Evolutionary conservation across 1,284 basidiomycete genomes (phyloP).

Genomic region (Laetiporus sulphureus): DNA sequence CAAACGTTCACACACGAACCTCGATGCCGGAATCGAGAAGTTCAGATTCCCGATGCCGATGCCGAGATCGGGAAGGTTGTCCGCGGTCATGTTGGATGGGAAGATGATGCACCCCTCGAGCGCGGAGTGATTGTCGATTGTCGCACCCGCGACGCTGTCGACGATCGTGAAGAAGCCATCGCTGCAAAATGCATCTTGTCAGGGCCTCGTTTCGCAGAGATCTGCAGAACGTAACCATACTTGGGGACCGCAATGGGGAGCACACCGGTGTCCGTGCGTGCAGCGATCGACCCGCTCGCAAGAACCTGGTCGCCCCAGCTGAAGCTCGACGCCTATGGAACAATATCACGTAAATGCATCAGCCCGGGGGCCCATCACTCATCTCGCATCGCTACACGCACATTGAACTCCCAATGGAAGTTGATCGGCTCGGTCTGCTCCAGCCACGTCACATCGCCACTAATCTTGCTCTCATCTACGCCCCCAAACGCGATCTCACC

Average conservation of each 20-base stretch:
- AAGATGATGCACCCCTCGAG: conserved; percentile 4
- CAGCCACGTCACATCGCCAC: conserved; percentile 10
- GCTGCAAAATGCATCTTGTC: too few relatives aligned
- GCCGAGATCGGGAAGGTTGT: conserved; percentile 3
- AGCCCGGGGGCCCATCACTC: neutral
- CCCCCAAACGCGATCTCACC: conserved; percentile 12
- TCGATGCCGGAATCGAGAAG: conserved; percentile 5
- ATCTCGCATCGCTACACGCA: neutral
- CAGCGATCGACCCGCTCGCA: conserved; percentile 1
- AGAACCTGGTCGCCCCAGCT: conserved; percentile 5
- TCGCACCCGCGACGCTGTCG: conserved; percentile 1
- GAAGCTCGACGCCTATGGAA: conserved; percentile 5
- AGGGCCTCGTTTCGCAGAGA: too few relatives aligned
- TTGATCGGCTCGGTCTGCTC: conserved; percentile 4
- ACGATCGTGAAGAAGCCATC: conserved; percentile 4
- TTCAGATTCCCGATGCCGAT: conserved; percentile 8
- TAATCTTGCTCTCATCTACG: conserved; percentile 9
- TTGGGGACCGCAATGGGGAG: conserved; percentile 6
- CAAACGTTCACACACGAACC: conserved; percentile 1
- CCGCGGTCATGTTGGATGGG: conserved; percentile 8
- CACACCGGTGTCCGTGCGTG: conserved; percentile 8
- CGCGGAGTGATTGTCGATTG: conserved; percentile 1
- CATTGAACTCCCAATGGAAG: conserved; percentile 12
- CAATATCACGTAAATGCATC: neutral
- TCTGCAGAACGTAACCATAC: conserved; percentile 2